phyloP scores from a whole-genome alignment of 2,329 filamentous ascomycete genomes.

The Arthroderma sp. region DNA sequence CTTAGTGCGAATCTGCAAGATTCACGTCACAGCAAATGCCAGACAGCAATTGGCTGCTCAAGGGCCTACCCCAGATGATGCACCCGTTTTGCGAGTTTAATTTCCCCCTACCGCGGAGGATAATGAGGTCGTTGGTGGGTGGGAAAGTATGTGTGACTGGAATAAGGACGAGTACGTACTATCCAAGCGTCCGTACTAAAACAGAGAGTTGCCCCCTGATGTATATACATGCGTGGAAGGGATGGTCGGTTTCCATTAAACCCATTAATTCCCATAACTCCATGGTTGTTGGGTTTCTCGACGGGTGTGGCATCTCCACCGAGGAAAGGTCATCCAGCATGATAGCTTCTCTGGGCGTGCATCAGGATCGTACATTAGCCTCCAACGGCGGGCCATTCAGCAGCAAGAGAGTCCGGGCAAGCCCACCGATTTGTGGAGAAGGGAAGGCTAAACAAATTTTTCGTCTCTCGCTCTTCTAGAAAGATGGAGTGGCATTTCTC shows the following conservation, averaged over 20 bases:
- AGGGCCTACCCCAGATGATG: slow-evolving; percentile 3
- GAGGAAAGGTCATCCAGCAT: slow-evolving; percentile 2
- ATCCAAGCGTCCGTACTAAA: not conserved
- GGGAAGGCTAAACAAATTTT: slow-evolving; percentile 6
- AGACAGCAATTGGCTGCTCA: not conserved
- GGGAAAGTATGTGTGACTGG: not conserved
- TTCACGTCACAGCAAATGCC: not conserved
- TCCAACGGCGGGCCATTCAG: slow-evolving; percentile 3
- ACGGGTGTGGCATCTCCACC: not conserved
- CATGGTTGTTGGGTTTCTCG: not conserved
- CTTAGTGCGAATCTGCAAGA: slow-evolving; percentile 6
- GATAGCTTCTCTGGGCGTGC: slow-evolving; percentile 1
- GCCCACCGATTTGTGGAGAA: slow-evolving; percentile 3
- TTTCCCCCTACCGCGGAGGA: not conserved
- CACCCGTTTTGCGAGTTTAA: slow-evolving; percentile 5
- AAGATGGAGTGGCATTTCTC: not conserved
- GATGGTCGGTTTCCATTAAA: not conserved
- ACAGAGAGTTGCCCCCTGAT: not conserved
- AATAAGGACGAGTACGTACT: not conserved
- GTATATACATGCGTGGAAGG: not conserved
- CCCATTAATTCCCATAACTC: not conserved
- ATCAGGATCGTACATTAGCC: slow-evolving; percentile 6
- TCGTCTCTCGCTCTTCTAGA: not conserved
- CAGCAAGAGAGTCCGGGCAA: slow-evolving; percentile 3
- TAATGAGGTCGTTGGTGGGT: not conserved